Conservation (phyloP, 164 flowering plant species). For the Chimonanthus salicifolius region DNA sequence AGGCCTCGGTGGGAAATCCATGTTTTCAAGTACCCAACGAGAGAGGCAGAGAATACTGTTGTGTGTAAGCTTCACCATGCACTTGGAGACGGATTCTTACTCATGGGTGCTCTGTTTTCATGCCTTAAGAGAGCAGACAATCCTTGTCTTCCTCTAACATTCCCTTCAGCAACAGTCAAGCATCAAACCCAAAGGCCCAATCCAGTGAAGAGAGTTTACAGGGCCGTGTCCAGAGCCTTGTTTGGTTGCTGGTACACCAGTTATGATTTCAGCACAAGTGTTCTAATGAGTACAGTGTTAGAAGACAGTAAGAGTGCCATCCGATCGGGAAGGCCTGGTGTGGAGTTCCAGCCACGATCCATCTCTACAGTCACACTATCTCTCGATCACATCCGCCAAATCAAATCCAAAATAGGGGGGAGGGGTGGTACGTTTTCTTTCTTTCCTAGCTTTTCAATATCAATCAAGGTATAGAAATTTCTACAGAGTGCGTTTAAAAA, state of each 20-base stretch:
- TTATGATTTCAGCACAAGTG: constrained; percentile 33
- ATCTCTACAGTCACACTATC: constrained; percentile 35
- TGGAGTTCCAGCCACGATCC: constrained; percentile 28
- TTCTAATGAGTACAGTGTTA: constrained; percentile 28
- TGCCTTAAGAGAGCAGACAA: constrained; percentile 46
- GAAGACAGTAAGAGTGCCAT: constrained; percentile 42
- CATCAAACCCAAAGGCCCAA: not conserved
- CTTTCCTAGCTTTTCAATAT: not conserved
- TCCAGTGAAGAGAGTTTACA: not conserved
- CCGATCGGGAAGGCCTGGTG: constrained; percentile 28
- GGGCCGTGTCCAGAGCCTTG: not conserved
- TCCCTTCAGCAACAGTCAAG: constrained; percentile 23
- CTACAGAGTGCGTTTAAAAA: too few relatives aligned
- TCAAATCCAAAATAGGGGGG: constrained; percentile 34
- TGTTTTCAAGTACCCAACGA: constrained; percentile 48
- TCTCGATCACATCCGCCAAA: constrained; percentile 38
- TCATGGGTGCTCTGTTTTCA: constrained; percentile 61
- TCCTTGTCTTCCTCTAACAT: constrained; percentile 45
- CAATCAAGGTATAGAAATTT: not conserved
- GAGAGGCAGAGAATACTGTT: constrained; percentile 33
- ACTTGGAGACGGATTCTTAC: constrained; percentile 62
- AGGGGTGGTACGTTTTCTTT: constrained; percentile 22
- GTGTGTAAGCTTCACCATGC: constrained; percentile 65
- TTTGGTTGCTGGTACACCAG: constrained; percentile 17
- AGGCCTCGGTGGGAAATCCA: constrained; percentile 62